These are phyloP conservation scores for Plasmodium reichenowi DNA, from an alignment of 169 alveolate species.

Conservation along the genomic window DNA sequence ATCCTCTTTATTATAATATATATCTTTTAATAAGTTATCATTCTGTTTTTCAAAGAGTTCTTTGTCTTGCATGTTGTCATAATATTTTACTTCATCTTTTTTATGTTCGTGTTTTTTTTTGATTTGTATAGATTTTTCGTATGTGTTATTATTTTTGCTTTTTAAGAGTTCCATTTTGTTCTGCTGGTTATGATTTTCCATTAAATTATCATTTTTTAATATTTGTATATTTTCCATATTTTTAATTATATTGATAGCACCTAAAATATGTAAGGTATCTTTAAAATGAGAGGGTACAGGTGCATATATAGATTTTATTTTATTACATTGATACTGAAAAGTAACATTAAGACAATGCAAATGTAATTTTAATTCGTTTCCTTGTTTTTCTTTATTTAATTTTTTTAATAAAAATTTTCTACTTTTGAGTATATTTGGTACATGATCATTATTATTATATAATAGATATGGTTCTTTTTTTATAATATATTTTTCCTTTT, in stretches of 20 bases:
- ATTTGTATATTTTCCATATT: not conserved
- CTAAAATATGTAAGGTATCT: constrained; percentile 41
- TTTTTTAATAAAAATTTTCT: constrained; percentile 14
- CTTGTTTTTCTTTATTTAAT: constrained; percentile 2
- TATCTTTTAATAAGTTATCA: constrained; percentile 30
- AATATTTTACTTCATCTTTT: constrained; percentile 1
- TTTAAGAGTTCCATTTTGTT: not conserved
- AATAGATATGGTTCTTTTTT: not conserved
- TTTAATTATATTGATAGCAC: constrained; percentile 26
- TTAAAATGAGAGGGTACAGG: constrained; percentile 28
- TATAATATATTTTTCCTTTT: not conserved
- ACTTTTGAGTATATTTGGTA: not conserved
- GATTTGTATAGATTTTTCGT: not conserved
- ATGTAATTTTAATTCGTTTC: constrained; percentile 25
- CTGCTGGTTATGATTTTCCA: not conserved
- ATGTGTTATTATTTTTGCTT: constrained; percentile 2
- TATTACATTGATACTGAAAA: constrained; percentile 42
- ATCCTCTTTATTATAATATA: constrained; percentile 22
- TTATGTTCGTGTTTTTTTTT: not conserved
- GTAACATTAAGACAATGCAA: constrained; percentile 43
- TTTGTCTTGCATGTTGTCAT: constrained; percentile 19
- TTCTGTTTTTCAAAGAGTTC: constrained; percentile 5
- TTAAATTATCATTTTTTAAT: not conserved
- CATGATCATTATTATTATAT: not conserved
- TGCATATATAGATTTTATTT: constrained; percentile 6